Evolutionary conservation across 2,329 filamentous ascomycete genomes (phyloP), one percentile per base, ranked within the genome.

Genomic region (Septoria linicola): DNA sequence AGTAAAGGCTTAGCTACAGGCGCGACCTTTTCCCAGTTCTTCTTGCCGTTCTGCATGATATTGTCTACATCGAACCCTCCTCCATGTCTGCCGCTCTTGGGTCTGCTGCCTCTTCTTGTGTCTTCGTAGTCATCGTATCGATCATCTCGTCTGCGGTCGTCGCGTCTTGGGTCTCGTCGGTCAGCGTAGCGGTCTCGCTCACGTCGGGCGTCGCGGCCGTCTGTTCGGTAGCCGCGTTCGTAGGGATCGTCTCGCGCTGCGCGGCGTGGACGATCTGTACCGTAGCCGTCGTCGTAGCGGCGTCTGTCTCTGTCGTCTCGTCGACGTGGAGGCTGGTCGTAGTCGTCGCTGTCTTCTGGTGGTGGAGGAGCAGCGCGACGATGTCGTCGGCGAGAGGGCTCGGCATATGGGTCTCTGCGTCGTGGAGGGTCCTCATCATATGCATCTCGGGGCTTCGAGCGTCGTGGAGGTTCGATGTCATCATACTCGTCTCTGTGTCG

Each of bases 1-100:
- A 65, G 42, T 42, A 65, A 42, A 8, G 64, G 64, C 54, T 65
- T 67, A 14, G 64, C 64, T 14, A 67, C 54, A 3, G 64, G 64
- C 49, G 58, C 64, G 10, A 61, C 63, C 19, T 55, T 65, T 37
- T 62, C 53, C 63, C 63, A 67, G 16, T 55, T 54, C 57, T 66
- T 65, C 55, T 67, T 54, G 8, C 64, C 62, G 54, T 60, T 63
- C 49, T 64, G 49, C 35, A 66, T 41, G 46, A 65, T 54, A 11
- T 57, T 50, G 27, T 58, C 55, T 25, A 63, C 49, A 31, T 63
- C 59, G 19, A 50, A 30, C 27, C 42, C 45, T 10, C 44, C 44
- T 10, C 44, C 44, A 34, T 48, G 36, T 32, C 40, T 48, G 16
- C 45, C 46, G 14, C 56, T 59, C 42, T 58, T 59, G 14, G 49